Evolutionary conservation across 139 green algal species (phyloP).

Genomic region (Marvania coccoides): DNA sequence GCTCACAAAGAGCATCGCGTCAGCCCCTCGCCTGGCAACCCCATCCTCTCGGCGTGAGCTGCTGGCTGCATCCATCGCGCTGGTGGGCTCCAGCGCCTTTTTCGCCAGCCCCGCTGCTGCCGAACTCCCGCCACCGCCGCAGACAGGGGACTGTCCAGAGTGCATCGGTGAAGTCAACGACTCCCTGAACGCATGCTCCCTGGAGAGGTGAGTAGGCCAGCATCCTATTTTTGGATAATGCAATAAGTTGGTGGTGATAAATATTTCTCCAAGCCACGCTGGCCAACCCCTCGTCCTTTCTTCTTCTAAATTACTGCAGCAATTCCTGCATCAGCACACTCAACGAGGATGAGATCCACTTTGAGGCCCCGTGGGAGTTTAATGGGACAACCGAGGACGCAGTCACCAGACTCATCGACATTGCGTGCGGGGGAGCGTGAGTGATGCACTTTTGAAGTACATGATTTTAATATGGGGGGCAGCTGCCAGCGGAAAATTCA

Average conservation of each 20-base stretch:
- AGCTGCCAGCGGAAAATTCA: too few species aligned
- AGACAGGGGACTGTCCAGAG: conserved; percentile 33
- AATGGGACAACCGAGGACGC: conserved; percentile 4
- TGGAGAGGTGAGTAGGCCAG: too few species aligned
- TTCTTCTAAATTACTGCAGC: too few species aligned
- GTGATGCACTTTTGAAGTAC: too few species aligned
- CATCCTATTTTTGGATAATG: too few species aligned
- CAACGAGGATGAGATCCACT: conserved; percentile 55
- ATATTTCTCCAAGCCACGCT: too few species aligned
- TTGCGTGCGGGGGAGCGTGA: conserved; percentile 23
- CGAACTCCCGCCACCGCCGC: conserved; percentile 1
- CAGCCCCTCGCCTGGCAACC: neutral
- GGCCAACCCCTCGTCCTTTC: too few species aligned
- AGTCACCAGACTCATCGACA: conserved; percentile 14
- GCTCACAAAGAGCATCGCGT: too few species aligned
- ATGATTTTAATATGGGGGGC: too few species aligned
- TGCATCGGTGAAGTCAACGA: conserved; percentile 54
- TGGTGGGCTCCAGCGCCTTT: neutral
- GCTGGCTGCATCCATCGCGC: neutral
- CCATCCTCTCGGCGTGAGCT: neutral
- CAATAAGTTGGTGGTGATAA: too few species aligned
- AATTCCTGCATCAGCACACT: conserved; percentile 37
- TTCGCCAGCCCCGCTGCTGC: neutral
- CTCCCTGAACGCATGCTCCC: conserved; percentile 40
- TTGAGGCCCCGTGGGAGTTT: conserved; percentile 41